Evolutionary conservation across 768 basidiomycete species (phyloP).

Genomic region (Mycena rebaudengoi): DNA sequence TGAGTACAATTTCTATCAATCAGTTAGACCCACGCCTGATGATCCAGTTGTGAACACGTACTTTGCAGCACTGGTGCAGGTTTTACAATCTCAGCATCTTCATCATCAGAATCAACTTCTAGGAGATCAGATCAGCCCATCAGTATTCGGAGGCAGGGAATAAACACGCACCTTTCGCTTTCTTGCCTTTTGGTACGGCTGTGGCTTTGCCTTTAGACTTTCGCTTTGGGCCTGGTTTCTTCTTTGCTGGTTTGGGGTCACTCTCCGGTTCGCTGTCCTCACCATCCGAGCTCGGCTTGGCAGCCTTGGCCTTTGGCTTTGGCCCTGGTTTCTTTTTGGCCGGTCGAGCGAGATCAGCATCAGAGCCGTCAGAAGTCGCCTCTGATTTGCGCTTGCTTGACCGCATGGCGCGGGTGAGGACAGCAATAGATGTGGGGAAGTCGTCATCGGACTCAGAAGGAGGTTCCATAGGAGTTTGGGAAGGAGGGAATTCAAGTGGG

Average conservation of each 20-base stretch:
- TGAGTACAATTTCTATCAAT: conserved; percentile 1
- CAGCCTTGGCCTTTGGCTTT: neutral
- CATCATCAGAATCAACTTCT: conserved; percentile 4
- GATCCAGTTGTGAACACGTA: neutral
- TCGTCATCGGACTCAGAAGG: neutral
- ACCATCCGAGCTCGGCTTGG: neutral
- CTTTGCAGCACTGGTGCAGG: neutral
- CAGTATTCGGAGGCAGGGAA: neutral
- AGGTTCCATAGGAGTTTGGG: neutral
- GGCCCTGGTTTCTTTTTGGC: conserved; percentile 6
- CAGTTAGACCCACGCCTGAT: neutral
- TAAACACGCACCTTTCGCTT: conserved; percentile 1
- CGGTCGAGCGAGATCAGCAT: neutral
- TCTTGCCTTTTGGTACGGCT: neutral
- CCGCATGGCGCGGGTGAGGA: neutral
- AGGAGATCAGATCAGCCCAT: neutral
- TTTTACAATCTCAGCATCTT: neutral
- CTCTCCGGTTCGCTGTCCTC: neutral
- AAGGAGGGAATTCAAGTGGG: neutral
- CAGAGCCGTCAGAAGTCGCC: conserved; percentile 2
- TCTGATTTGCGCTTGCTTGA: conserved; percentile 1
- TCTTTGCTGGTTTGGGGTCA: neutral
- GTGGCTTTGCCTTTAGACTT: neutral
- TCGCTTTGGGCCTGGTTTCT: conserved; percentile 2
- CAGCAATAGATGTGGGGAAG: neutral